Evolutionary conservation across 306 rosid species (phyloP).

Genomic region (Casuarina glauca): DNA sequence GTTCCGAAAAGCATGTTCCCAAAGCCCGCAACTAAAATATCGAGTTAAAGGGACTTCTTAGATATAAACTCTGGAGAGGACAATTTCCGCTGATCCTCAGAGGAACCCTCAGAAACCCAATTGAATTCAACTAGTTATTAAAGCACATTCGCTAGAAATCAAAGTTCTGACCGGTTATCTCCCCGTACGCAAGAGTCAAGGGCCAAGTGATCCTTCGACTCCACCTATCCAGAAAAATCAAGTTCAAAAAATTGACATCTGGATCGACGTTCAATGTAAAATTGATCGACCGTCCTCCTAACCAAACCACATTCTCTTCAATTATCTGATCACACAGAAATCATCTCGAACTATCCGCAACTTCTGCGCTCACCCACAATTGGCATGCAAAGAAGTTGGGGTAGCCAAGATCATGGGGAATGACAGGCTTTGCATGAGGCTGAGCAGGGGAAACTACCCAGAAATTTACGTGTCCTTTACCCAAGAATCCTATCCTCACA

Average conservation of each 20-base stretch:
- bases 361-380: neutral
- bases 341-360: conserved; percentile 6
- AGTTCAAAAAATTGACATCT: conserved; percentile 6
- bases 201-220: conserved; percentile 2
- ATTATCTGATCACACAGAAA: neutral
- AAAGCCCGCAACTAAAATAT: neutral
- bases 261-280: neutral
- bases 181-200: conserved; percentile 12
- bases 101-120: neutral
- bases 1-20: neutral
- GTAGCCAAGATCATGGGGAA: neutral
- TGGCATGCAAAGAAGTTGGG: neutral
- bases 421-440: neutral
- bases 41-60: neutral
- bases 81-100: neutral
- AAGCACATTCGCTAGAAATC: neutral
- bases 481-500: neutral
- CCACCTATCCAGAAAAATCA: conserved; percentile 4
- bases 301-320: conserved; percentile 1
- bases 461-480: conserved; percentile 17
- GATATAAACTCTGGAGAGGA: neutral
- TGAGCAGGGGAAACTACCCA: conserved; percentile 14
- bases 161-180: conserved; percentile 1
- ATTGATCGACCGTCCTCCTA: neutral
- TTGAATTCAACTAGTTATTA: neutral